These are phyloP conservation scores for Helianthus tuberosus DNA, from an alignment of 129 eudicot species.

Conservation along the genomic window DNA sequence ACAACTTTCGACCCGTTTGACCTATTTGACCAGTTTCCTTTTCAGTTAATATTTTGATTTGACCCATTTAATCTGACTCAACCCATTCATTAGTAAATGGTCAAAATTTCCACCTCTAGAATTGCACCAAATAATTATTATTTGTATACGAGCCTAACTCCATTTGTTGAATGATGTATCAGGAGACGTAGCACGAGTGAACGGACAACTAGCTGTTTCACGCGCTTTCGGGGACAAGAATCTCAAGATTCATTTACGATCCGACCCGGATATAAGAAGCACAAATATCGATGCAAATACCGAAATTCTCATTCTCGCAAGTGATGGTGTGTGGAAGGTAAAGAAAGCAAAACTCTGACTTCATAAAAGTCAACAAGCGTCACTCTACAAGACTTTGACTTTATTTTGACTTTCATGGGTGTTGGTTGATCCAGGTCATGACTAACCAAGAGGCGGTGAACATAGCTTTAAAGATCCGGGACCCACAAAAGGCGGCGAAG, in stretches of 20 bases:
- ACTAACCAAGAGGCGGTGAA: slow-evolving; percentile 84
- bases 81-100: not conserved
- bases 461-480: slow-evolving; percentile 57
- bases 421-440: slow-evolving; percentile 58
- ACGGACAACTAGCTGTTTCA: slow-evolving; percentile 83
- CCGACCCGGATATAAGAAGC: slow-evolving; percentile 64
- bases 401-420: slow-evolving; percentile 1
- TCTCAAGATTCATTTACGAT: slow-evolving; percentile 66
- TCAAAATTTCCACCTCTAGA: no score
- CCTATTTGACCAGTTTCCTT: no score
- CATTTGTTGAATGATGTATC: slow-evolving; percentile 14
- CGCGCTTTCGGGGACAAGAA: slow-evolving; percentile 90
- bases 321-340: slow-evolving; percentile 92
- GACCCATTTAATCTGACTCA: not conserved
- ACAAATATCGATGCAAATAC: slow-evolving; percentile 52
- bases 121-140: no score
- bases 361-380: slow-evolving; percentile 5
- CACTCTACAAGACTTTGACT: not conserved
- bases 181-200: slow-evolving; percentile 88
- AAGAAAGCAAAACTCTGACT: slow-evolving; percentile 7
- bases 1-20: no score
- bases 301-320: slow-evolving; percentile 72
- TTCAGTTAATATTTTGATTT: no score
- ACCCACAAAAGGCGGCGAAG: slow-evolving; percentile 84
- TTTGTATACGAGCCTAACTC: not conserved